Conservation (phyloP, 1,284 basidiomycete genomes). For the Ceratobasidium sp. region DNA sequence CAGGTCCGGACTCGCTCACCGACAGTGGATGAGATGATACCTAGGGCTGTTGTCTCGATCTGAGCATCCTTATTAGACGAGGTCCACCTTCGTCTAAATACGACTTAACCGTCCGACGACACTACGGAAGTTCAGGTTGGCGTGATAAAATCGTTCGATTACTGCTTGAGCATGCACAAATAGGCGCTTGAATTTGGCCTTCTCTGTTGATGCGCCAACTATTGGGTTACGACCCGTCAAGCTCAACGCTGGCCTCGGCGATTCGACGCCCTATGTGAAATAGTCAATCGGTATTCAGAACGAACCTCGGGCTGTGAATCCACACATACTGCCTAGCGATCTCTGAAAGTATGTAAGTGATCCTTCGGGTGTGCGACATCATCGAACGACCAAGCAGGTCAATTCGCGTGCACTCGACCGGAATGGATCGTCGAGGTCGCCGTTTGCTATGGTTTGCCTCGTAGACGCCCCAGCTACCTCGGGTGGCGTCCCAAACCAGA, state of each 20-base stretch:
- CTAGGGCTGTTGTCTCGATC: not conserved
- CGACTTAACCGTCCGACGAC: constrained; percentile 24
- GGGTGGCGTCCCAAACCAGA: not conserved
- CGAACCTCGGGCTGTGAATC: constrained; percentile 26
- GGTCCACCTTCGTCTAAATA: constrained; percentile 12
- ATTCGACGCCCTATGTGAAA: constrained; percentile 14
- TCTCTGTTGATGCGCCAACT: not conserved
- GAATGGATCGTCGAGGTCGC: constrained; percentile 1
- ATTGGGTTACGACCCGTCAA: constrained; percentile 1
- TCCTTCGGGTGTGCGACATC: constrained; percentile 4
- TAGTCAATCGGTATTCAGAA: constrained; percentile 11
- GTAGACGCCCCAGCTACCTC: constrained; percentile 7
- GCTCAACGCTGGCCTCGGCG: constrained; percentile 3
- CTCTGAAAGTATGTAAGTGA: constrained; percentile 29
- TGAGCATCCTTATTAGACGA: not conserved
- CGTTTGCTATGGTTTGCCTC: constrained; percentile 10
- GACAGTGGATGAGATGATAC: not conserved
- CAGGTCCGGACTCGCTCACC: constrained; percentile 8
- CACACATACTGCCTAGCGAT: constrained; percentile 13
- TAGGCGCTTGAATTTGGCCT: constrained; percentile 13
- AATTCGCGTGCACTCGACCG: constrained; percentile 25
- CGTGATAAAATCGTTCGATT: constrained; percentile 18
- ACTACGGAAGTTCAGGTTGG: constrained; percentile 4
- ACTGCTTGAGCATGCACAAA: constrained; percentile 5
- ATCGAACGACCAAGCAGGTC: constrained; percentile 6